Evolutionary conservation across 306 rosid genomes (phyloP).

Genomic region (Quercus bicolor): DNA sequence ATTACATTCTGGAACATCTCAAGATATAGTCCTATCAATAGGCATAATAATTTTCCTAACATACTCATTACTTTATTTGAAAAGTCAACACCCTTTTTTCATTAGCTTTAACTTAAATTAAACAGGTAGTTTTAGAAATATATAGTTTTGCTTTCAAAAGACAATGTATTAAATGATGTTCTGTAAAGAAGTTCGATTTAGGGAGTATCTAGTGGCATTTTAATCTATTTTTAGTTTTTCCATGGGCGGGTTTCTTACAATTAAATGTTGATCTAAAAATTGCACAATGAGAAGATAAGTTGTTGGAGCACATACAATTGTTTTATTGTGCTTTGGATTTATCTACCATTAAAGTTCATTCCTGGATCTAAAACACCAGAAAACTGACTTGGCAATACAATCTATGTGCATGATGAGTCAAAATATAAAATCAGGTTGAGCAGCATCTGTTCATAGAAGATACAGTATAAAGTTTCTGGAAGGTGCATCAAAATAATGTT

Average conservation of each 20-base stretch:
- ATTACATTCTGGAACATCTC: no score
- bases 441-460: not conserved
- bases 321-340: not conserved
- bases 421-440: not conserved
- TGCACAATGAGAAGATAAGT: not conserved
- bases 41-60: no score
- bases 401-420: not conserved
- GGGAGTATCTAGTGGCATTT: not conserved
- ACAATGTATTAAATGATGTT: no score
- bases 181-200: no score
- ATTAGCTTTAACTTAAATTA: no score
- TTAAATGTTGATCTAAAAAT: not conserved
- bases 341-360: not conserved
- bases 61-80: no score
- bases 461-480: not conserved
- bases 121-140: no score
- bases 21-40: no score
- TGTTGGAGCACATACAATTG: not conserved
- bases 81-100: no score
- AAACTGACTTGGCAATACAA: not conserved
- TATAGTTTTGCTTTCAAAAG: no score
- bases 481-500: not conserved
- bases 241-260: not conserved
- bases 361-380: not conserved
- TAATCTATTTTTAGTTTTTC: not conserved